phyloP scores from a whole-genome alignment of 2,329 filamentous ascomycete genomes.

The Camillea tinctor region DNA sequence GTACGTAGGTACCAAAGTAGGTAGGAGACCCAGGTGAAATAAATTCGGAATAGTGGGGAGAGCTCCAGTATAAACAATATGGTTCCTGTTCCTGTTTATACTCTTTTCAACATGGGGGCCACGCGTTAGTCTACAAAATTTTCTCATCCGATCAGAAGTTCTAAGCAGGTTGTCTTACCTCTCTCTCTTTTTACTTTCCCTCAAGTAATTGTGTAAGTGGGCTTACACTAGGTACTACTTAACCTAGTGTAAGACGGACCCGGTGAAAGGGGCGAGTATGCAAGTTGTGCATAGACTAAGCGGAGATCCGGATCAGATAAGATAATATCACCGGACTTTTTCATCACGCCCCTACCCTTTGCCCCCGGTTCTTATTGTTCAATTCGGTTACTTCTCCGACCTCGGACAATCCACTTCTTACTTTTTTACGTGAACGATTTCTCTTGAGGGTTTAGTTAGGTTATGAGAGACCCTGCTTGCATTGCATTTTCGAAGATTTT shows the following conservation, averaged over 20 bases:
- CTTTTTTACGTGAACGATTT: not conserved
- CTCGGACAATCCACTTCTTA: not conserved
- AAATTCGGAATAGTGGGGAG: not conserved
- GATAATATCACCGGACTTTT: conserved; percentile 7
- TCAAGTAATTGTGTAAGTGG: not conserved
- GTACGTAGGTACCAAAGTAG: too few relatives aligned
- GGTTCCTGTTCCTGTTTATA: not conserved
- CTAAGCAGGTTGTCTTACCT: not conserved
- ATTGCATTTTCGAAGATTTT: not conserved
- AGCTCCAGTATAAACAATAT: too few relatives aligned
- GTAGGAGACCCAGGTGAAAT: too few relatives aligned
- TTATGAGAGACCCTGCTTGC: not conserved
- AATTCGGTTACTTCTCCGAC: not conserved
- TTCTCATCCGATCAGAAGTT: not conserved
- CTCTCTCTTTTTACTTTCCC: too few relatives aligned
- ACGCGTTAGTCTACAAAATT: not conserved
- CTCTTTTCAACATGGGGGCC: not conserved
- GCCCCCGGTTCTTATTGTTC: not conserved
- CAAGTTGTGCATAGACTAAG: not conserved
- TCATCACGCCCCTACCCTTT: too few relatives aligned
- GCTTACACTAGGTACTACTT: not conserved
- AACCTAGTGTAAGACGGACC: not conserved
- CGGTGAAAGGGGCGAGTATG: not conserved
- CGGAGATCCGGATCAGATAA: conserved; percentile 22
- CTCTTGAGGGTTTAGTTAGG: not conserved